Conservation (phyloP, 257 asterid genomes). For the Petunia secreta region DNA sequence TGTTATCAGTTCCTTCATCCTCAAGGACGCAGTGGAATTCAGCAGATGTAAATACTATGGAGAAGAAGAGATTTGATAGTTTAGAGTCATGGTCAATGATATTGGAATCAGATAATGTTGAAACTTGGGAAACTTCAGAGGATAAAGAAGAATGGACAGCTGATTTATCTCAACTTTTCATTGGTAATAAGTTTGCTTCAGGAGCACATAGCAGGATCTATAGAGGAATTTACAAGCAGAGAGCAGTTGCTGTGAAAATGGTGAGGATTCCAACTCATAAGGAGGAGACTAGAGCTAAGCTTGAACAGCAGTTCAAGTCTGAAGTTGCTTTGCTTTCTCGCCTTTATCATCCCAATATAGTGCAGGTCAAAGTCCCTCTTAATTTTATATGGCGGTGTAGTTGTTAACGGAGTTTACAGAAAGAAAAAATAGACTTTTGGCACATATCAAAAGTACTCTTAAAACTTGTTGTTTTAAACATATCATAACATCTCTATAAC, state of each 20-base stretch:
- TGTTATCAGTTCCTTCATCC: slow-evolving; percentile 52
- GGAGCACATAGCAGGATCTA: slow-evolving; percentile 55
- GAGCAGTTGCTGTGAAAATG: slow-evolving; percentile 57
- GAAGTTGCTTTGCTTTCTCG: slow-evolving; percentile 55
- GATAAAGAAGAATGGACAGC: slow-evolving; percentile 54
- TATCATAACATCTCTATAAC: not conserved
- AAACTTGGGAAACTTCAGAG: slow-evolving; percentile 74
- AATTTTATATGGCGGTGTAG: no score
- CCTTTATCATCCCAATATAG: slow-evolving; percentile 50
- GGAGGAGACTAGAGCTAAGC: slow-evolving; percentile 48
- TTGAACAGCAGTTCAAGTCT: slow-evolving; percentile 52
- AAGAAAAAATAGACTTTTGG: not conserved
- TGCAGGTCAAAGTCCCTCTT: slow-evolving; percentile 34
- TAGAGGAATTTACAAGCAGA: slow-evolving; percentile 51
- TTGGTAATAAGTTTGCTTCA: slow-evolving; percentile 52
- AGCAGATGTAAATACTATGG: slow-evolving; percentile 59
- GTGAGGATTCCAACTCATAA: slow-evolving; percentile 50
- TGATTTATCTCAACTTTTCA: slow-evolving; percentile 52
- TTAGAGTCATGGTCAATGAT: slow-evolving; percentile 98
- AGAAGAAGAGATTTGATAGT: slow-evolving; percentile 88
- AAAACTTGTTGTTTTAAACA: not conserved
- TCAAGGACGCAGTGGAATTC: slow-evolving; percentile 45
- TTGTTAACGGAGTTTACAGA: not conserved
- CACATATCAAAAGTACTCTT: not conserved
- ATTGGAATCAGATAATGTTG: slow-evolving; percentile 85